Conservation (phyloP, 345 rosid genomes). For the Cardamine occulta region DNA sequence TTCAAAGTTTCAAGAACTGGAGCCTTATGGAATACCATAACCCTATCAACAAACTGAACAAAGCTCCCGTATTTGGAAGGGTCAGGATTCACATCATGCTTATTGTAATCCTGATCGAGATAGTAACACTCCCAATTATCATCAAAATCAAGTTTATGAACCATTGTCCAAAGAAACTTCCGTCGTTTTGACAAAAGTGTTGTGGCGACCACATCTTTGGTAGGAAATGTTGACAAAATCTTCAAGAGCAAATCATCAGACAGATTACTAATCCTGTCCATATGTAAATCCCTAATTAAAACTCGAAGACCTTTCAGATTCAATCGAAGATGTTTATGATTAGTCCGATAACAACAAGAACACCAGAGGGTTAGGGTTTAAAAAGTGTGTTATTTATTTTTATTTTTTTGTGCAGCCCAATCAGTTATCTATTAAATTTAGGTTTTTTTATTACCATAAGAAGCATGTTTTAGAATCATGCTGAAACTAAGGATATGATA, state of each 20-base stretch:
- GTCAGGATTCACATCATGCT: background rate
- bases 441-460: no score
- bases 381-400: background rate
- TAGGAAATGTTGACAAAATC: slow-evolving; percentile 2
- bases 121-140: no score
- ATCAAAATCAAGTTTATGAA: background rate
- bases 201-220: background rate
- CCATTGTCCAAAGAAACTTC: slow-evolving; percentile 3
- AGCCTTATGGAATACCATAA: background rate
- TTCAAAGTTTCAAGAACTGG: slow-evolving; percentile 12
- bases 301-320: background rate
- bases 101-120: no score
- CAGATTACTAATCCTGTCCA: slow-evolving; percentile 13
- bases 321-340: background rate
- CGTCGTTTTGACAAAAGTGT: background rate
- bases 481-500: no score
- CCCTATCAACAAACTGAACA: background rate
- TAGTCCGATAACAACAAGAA: background rate
- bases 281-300: background rate
- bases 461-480: no score
- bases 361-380: background rate
- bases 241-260: slow-evolving; percentile 7
- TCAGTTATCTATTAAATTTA: no score
- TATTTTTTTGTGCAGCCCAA: no score
- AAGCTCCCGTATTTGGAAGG: no score